Base-by-base conservation (phyloP, 225 moss, liverwort and hornwort genomes). In the Physcomitrellopsis africana region DNA sequence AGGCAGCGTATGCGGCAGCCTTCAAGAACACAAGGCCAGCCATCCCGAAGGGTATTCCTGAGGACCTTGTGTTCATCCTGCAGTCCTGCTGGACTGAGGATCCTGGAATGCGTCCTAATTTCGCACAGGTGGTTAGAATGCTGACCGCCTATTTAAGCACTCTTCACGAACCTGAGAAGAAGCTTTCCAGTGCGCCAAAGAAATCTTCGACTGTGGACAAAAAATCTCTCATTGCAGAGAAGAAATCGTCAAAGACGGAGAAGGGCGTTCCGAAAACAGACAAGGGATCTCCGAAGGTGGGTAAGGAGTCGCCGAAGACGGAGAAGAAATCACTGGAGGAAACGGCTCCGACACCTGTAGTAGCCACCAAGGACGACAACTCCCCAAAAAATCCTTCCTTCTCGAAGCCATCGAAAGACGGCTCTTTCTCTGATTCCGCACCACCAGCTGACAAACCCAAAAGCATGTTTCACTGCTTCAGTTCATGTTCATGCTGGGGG, bases 71-170 rank as follows among this genome's bases (percentile, higher is more conserved):
- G 29, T 96, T 96, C 77, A 94, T 96, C 51, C 45, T 96, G 45
- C 96, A 96, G 67, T 94, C 94, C 10, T 96, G 96, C 61, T 96
- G 96, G 96, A 89, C 96, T 1, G 96, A 94, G 87, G 96, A 96
- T 81, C 96, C 94, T 8, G 89, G 89, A 11, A 78, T 91, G 11
- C 78, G 96, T 48, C 96, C 96, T 0, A 94, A 87, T 69, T 96
- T 96, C 27, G 87, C 86, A 0, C 96, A 94, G 81, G 94, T 96
- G 27, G 94, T 94, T 51, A 80, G 96, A 64, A 90, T 96, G 96
- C 83, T 96, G 70, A 94, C 86, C 62, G 85, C 92, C 1, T 94
- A 90, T 63, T 74, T 92, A 3, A 85, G 89, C 10, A 94, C 88
- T 0, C 92, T 96, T 15, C 91, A 88, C 10, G 89, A 83, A 51